Base-by-base conservation (phyloP, 139 green algal genomes). In the Chlorella sorokiniana region DNA sequence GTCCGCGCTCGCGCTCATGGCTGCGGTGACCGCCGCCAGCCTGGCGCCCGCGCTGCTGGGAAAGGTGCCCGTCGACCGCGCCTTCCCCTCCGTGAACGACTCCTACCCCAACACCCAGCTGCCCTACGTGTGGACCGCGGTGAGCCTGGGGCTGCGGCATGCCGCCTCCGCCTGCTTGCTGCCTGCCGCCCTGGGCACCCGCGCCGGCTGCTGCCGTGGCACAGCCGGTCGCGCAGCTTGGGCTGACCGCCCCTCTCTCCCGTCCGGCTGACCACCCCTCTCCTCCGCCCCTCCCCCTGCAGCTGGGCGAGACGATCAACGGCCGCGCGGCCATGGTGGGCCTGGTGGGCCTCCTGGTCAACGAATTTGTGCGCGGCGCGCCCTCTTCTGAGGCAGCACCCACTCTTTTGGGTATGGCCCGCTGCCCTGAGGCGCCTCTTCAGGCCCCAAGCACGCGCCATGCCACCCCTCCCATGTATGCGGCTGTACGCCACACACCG, bases 1-100 rank as follows among this genome's bases (percentile, higher is more conserved):
- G 22, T 29, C 25, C 27, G 79, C 79, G 10, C 31, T 27, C 31
- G 69, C 33, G 20, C 42, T 84, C 33, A 52, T 35, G 31, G 31
- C 59, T 5, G 31, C 23, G 20, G 61, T 74, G 4, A 56, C 48
- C 14, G 80, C 69, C 16, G 80, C 80, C 52, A 69, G 35, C n/a
- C 61, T 85, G 71, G 80, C 80, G 25, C 80, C 80, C 3, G 31
- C 76, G 71, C 62, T 85, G 25, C 2, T 37, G 38, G 80, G 80
- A 38, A 71, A 71, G 45, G 69, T 80, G 23, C 37, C 38, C n/a
- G 33, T 45, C 18, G 27, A 72, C 5, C 31, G 23, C 33, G 44
- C 33, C 37, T 85, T 85, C 69, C 80, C 80, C 69, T 69, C 59
- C 1, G 51, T 31, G n/a, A 78, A 84, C 44, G 65, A 69, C 59